Evolutionary conservation across 1,284 basidiomycete species (phyloP), one percentile per base, ranked within the genome.

Genomic region (Chalciporus sp.): DNA sequence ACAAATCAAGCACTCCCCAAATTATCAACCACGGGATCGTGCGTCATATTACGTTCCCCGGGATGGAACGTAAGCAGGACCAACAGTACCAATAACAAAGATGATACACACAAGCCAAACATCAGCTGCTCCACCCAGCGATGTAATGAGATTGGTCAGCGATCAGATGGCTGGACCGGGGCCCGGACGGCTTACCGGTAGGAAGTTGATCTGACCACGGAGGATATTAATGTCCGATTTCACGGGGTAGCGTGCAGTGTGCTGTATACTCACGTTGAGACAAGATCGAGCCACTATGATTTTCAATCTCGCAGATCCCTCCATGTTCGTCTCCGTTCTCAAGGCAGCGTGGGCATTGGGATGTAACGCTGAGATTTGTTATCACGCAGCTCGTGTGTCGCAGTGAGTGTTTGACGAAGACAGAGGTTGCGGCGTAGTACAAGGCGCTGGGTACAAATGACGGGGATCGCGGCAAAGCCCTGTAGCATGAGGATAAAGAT

Each of bases 121-220:
- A 41, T 40, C 44, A 31, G 17, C 51, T 43, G 37, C 40, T 23
- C 20, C 23, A 40, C 52, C 47, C 52, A 41, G 42, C 4, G 26
- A 11, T 33, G 9, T 33, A n/a, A n/a, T n/a, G n/a, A 3, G 31
- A 9, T 33, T 33, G 31, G 12, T 33, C n/a, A n/a, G n/a, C n/a
- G n/a, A n/a, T n/a, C n/a, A n/a, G n/a, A n/a, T n/a, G n/a, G n/a
- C n/a, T n/a, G n/a, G n/a, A n/a, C n/a, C n/a, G n/a, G 10, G 12
- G 8, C 29, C 33, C 8, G 11, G n/a, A 35, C 26, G n/a, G 26
- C 51, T 42, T 12, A 50, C 40, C 40, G 40, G 47, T 12, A 49
- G n/a, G 11, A 52, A 27, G 19, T 52, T n/a, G 28, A 52, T 51
- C 51, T 23, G 9, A 11, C n/a, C 11, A 17, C 27, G 26, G 12